Conservation (phyloP, 2,329 filamentous ascomycete species). For the Phaeophleospora eucalypticola region DNA sequence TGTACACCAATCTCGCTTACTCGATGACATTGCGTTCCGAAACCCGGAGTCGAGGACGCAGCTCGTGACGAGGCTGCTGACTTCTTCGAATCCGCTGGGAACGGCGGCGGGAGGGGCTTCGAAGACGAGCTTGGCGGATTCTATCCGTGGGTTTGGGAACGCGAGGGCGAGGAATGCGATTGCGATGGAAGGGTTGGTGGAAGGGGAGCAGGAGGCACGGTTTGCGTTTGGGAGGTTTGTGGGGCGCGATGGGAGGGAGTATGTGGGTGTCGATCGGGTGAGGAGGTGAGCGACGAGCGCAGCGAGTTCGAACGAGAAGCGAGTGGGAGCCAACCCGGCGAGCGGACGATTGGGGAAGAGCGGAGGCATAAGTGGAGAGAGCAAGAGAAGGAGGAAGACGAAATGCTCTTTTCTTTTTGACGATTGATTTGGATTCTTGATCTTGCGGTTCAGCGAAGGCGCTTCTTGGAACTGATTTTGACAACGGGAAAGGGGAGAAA, state of each 20-base stretch:
- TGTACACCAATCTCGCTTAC: conserved; percentile 66
- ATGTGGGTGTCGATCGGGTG: conserved; percentile 57
- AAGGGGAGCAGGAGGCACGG: conserved; percentile 24
- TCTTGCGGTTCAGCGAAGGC: conserved; percentile 6
- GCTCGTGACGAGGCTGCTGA: conserved; percentile 64
- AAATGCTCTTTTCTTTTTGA: neutral
- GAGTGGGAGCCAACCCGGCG: too few species aligned
- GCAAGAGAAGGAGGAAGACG: too few species aligned
- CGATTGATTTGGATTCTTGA: neutral
- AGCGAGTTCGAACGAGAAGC: neutral
- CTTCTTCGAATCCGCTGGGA: conserved; percentile 40
- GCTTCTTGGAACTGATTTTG: neutral
- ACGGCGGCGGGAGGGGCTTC: conserved; percentile 22
- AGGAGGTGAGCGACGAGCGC: conserved; percentile 5
- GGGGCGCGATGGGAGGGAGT: conserved; percentile 57
- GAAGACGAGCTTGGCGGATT: conserved; percentile 31
- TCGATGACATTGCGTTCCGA: conserved; percentile 69
- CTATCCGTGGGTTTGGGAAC: conserved; percentile 30
- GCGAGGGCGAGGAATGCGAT: conserved; percentile 14
- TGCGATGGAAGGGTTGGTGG: conserved; percentile 5
- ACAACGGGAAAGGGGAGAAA: neutral
- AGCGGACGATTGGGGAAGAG: too few species aligned
- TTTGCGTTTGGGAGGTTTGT: conserved; percentile 57
- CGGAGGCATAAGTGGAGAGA: too few species aligned
- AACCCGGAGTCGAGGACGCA: conserved; percentile 63